Evolutionary conservation across 1,284 basidiomycete species (phyloP).

Genomic region (Rhodotorula sp.): DNA sequence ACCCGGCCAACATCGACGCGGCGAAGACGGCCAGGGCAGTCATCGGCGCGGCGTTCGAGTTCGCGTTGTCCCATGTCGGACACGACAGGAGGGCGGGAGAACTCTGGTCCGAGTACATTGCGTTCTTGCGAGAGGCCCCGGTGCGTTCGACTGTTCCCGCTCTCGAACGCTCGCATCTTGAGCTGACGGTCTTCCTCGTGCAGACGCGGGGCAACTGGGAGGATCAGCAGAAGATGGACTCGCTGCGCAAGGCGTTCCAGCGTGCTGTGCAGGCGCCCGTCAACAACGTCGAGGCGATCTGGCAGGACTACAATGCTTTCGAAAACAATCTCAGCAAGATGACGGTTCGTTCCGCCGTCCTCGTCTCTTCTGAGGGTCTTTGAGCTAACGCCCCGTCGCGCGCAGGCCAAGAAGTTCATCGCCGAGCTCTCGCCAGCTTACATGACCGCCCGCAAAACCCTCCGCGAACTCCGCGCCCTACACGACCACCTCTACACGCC

Average conservation of each 20-base stretch:
- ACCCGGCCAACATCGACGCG: constrained; percentile 49
- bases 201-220: constrained; percentile 84
- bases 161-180: background rate
- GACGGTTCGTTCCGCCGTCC: constrained; percentile 57
- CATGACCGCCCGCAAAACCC: constrained; percentile 88
- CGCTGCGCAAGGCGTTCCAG: constrained; percentile 86
- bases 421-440: constrained; percentile 76
- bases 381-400: background rate
- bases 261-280: constrained; percentile 90
- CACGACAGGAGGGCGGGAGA: constrained; percentile 60
- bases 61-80: constrained; percentile 84
- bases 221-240: constrained; percentile 91
- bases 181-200: background rate
- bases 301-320: constrained; percentile 92
- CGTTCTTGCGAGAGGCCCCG: constrained; percentile 76
- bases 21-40: constrained; percentile 62
- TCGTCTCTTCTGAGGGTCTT: background rate
- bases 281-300: constrained; percentile 87
- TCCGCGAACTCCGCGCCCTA: constrained; percentile 68
- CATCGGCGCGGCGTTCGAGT: constrained; percentile 88
- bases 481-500: constrained; percentile 52
- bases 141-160: constrained; percentile 51
- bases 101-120: constrained; percentile 66
- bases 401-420: constrained; percentile 87
- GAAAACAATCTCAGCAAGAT: constrained; percentile 88